Percentiles rank a stretch among this genome's conserved stretches.
Evolutionary conservation across 2,329 filamentous ascomycete genomes (phyloP).

Genomic region (Phialophora expanda): DNA sequence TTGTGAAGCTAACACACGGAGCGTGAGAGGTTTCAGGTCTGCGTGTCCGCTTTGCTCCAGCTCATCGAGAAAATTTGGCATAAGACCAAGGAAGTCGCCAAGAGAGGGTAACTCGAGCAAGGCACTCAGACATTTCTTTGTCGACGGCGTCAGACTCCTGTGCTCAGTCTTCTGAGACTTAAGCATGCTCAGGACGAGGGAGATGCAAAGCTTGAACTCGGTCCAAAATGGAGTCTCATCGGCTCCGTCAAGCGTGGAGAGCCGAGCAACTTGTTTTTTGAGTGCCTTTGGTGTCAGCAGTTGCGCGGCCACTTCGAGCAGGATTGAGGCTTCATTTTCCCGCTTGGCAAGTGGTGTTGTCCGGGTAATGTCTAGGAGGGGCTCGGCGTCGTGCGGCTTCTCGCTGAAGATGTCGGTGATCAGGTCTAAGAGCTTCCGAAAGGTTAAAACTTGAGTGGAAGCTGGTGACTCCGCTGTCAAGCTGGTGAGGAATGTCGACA

Average conservation of each 20-base stretch:
- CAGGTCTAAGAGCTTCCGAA: conserved; percentile 77
- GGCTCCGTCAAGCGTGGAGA: conserved; percentile 21
- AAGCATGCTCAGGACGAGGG: conserved; percentile 29
- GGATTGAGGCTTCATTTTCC: conserved; percentile 49
- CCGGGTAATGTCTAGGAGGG: conserved; percentile 68
- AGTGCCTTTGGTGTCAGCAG: conserved; percentile 31
- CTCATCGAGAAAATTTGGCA: conserved; percentile 75
- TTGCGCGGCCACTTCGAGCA: conserved; percentile 44
- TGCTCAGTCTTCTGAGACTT: conserved; percentile 26
- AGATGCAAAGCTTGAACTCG: conserved; percentile 40
- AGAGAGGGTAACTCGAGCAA: conserved; percentile 86
- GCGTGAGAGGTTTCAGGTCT: conserved; percentile 73
- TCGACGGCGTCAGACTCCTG: conserved; percentile 44
- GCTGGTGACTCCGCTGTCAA: conserved; percentile 75
- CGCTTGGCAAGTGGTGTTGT: conserved; percentile 26
- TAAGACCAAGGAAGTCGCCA: conserved; percentile 84
- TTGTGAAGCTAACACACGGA: conserved; percentile 78
- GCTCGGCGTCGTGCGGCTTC: conserved; percentile 74
- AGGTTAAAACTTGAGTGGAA: conserved; percentile 73
- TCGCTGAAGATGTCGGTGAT: conserved; percentile 75
- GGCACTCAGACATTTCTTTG: conserved; percentile 74
- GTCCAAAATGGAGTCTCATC: conserved; percentile 32
- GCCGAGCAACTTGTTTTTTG: conserved; percentile 23
- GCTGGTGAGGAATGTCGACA: conserved; percentile 75
- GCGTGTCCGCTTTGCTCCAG: conserved; percentile 68